These are phyloP conservation scores for Diutina ranongensis DNA, from an alignment of 1,139 yeast genomes.

Conservation along the genomic window DNA sequence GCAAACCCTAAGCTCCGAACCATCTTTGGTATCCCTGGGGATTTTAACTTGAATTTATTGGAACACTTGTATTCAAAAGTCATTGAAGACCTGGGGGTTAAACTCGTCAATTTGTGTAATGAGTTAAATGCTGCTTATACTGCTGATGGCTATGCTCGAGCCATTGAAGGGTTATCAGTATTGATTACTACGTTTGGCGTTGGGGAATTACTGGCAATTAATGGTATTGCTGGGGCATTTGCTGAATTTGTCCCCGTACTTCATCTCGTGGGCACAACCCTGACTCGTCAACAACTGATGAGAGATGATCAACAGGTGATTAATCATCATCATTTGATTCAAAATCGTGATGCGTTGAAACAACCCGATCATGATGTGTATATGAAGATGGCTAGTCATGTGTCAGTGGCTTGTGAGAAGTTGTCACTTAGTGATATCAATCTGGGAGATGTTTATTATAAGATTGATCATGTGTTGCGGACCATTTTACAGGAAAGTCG, in stretches of 20 bases:
- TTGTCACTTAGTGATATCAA: constrained; percentile 38
- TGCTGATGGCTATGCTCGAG: constrained; percentile 68
- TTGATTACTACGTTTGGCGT: constrained; percentile 68
- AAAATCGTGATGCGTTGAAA: constrained; percentile 34
- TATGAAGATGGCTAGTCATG: constrained; percentile 45
- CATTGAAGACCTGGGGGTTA: constrained; percentile 10
- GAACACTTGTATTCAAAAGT: constrained; percentile 24
- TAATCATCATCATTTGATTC: constrained; percentile 62
- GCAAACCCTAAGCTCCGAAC: constrained; percentile 25
- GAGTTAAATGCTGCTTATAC: constrained; percentile 49
- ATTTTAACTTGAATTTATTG: constrained; percentile 26
- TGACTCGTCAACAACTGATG: constrained; percentile 19
- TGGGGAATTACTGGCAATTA: constrained; percentile 77
- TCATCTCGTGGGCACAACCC: constrained; percentile 75
- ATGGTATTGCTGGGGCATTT: constrained; percentile 75
- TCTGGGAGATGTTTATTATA: constrained; percentile 23
- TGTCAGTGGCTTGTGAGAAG: constrained; percentile 49
- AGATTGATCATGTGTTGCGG: constrained; percentile 51
- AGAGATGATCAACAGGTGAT: constrained; percentile 9
- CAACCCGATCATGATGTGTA: constrained; percentile 52
- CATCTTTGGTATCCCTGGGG: constrained; percentile 33
- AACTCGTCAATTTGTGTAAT: constrained; percentile 15
- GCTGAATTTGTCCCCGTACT: constrained; percentile 71
- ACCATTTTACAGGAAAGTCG: constrained; percentile 45
- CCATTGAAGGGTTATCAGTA: constrained; percentile 30